Base-by-base conservation (phyloP, 352 stramenopile genomes). In the Phytophthora cactorum region DNA sequence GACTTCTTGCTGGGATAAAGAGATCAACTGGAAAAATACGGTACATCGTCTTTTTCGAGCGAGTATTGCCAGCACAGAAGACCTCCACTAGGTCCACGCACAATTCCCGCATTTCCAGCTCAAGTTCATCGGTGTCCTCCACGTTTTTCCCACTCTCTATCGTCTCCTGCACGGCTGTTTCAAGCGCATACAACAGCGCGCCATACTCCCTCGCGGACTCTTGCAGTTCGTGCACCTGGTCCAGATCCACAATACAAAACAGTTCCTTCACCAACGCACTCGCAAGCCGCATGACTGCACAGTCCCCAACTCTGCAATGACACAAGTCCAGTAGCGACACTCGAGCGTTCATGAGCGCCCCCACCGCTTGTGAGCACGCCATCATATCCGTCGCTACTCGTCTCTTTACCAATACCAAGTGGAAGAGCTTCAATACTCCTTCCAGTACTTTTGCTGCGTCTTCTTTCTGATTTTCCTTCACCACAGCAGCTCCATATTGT, bases 21-120 rank as follows among this genome's bases (percentile, higher is more conserved):
- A 94, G 64, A 36, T 94, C 88, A 1, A 94, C 88, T 0, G 88
- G 88, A 39, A 96, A 81, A 28, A 96, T 89, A 14, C 88, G 80
- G 55, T 86, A 88, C 72, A 96, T 90, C 0, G 75, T 72, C 56
- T 86, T 91, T 58, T 92, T 93, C 0, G 88, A 92, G 1, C 84
- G 78, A 12, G 75, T 88, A 52, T 96, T 96, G 12, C 86, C 86
- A 9, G 84, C 84, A 43, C 86, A 94, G 52, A 94, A 96, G 63
- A 94, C 81, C 44, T 94, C 86, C 32, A 96, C 83, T 2, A 96
- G 65, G 44, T 90, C 81, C 17, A 88, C 82, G 32, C 67, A 80
- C 31, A 91, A 84, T 25, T 90, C 77, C 15, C 58, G 78, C 52
- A 49, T 72, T 53, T 73, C 63, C n/a, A 47, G 7, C 25, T 69